Conservation (phyloP, 2,329 filamentous ascomycete genomes). For the Epichloe glyceriae region DNA sequence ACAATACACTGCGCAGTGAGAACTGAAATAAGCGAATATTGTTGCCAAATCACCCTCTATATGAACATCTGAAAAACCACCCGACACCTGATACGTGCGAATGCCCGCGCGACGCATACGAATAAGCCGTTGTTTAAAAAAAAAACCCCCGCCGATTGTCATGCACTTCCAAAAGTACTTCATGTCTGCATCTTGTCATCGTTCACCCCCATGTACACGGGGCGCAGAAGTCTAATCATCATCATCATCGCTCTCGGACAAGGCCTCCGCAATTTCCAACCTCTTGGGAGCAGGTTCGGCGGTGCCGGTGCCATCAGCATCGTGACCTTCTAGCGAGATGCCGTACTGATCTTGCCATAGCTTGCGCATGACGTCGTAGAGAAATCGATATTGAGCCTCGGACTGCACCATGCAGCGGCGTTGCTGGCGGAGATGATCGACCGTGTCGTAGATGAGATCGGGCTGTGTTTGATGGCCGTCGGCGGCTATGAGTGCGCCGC, state of each 20-base stretch:
- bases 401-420: slow-evolving; percentile 93
- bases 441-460: slow-evolving; percentile 67
- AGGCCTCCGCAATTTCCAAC: slow-evolving; percentile 36
- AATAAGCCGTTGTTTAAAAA: no score
- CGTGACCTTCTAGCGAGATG: slow-evolving; percentile 16
- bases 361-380: slow-evolving; percentile 76
- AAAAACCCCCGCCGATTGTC: no score
- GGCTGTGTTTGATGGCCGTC: slow-evolving; percentile 37
- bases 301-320: slow-evolving; percentile 20
- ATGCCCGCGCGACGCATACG: slow-evolving; percentile 4
- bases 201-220: neutral
- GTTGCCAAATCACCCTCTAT: no score
- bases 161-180: no score
- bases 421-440: slow-evolving; percentile 73
- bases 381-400: slow-evolving; percentile 69
- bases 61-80: no score
- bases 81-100: neutral
- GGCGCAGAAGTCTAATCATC: neutral
- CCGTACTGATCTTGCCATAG: slow-evolving; percentile 56
- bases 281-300: slow-evolving; percentile 39
- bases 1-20: no score
- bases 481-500: slow-evolving; percentile 43
- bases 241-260: slow-evolving; percentile 9
- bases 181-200: neutral
- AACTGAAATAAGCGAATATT: no score